A percentile compares a stretch with the other conserved stretches of the same genome.
Evolutionary conservation across 2,329 filamentous ascomycete species (phyloP).

Genomic region (Fusarium solani-melongenae): DNA sequence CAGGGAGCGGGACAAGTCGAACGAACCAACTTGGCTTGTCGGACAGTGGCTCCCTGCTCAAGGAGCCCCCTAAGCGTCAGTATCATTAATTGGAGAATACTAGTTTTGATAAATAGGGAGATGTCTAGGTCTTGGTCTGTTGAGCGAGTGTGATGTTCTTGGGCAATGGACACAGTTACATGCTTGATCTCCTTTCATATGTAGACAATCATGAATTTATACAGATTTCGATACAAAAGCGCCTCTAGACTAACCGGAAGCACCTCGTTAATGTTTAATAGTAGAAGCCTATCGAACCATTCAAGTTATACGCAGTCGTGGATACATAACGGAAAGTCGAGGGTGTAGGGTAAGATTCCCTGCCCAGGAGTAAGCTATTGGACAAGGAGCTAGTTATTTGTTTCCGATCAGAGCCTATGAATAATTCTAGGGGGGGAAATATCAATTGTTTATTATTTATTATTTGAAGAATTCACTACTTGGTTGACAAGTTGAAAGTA

Average conservation of each 20-base stretch:
- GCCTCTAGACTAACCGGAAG: not conserved
- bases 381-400: not conserved
- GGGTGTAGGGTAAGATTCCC: not conserved
- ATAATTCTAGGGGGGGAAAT: no score
- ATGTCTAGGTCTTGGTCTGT: not conserved
- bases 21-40: conserved; percentile 5
- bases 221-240: not conserved
- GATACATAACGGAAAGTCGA: not conserved
- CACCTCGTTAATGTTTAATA: not conserved
- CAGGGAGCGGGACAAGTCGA: not conserved
- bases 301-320: not conserved
- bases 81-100: no score
- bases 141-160: not conserved
- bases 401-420: not conserved
- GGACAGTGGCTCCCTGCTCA: not conserved
- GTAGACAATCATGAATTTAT: not conserved
- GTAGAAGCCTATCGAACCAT: not conserved
- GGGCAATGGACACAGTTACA: not conserved
- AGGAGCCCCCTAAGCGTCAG: not conserved
- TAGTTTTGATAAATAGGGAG: not conserved
- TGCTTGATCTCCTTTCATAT: not conserved
- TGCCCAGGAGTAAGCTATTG: not conserved
- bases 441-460: not conserved
- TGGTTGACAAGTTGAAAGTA: not conserved
- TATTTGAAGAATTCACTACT: not conserved